Percentiles rank a stretch among this genome's conserved stretches.
Evolutionary conservation across 2,329 filamentous ascomycete genomes (phyloP).

Genomic region (Hymenoscyphus salicellus): DNA sequence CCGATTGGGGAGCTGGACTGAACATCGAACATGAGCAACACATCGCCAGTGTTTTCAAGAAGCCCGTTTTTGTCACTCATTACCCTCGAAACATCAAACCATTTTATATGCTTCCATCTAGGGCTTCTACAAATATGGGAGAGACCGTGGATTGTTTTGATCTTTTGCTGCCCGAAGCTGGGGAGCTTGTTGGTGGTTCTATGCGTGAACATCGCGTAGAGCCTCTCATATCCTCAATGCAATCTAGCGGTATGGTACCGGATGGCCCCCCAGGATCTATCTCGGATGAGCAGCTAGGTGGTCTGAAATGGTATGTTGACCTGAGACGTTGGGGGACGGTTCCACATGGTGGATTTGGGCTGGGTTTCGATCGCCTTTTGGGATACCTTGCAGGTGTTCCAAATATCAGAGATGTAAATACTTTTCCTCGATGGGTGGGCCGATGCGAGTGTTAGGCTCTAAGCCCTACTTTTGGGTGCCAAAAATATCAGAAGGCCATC

Average conservation of each 20-base stretch:
- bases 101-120: constrained; percentile 76
- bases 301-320: constrained; percentile 68
- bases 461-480: background rate
- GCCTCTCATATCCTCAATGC: constrained; percentile 58
- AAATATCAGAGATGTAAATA: constrained; percentile 66
- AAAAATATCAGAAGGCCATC: background rate
- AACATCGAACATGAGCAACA: constrained; percentile 92
- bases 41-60: constrained; percentile 57
- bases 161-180: constrained; percentile 64
- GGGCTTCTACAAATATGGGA: constrained; percentile 1
- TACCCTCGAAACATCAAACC: constrained; percentile 89
- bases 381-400: constrained; percentile 63
- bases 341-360: constrained; percentile 69
- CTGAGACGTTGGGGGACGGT: constrained; percentile 67
- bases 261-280: constrained; percentile 18
- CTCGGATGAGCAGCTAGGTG: constrained; percentile 40
- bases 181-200: constrained; percentile 68
- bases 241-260: constrained; percentile 50
- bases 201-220: constrained; percentile 65
- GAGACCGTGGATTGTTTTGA: constrained; percentile 69
- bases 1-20: constrained; percentile 70
- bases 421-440: constrained; percentile 59
- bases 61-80: constrained; percentile 86
- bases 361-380: constrained; percentile 68
- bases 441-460: constrained; percentile 39